Base-by-base conservation (phyloP, 352 stramenopile species). In the Globisporangium sylvaticum region DNA sequence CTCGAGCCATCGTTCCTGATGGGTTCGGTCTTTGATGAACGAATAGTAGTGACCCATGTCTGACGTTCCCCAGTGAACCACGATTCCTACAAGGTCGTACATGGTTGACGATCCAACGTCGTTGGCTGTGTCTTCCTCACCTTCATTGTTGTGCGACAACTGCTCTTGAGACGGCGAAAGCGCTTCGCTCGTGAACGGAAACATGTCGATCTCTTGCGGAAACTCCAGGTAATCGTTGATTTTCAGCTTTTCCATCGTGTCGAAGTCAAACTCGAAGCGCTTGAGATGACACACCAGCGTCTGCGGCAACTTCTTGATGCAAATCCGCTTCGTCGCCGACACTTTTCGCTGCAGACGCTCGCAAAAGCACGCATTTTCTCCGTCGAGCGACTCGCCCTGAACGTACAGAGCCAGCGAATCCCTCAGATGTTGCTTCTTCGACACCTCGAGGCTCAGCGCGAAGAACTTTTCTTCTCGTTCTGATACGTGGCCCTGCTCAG, bases 31-130 rank as follows among this genome's bases (percentile, higher is more conserved):
- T 31, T 92, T 88, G 53, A 98, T 91, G 74, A 96, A 98, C 24
- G 86, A 97, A 70, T 98, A 98, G 69, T 98, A 98, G 79, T 98
- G 95, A 0, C 95, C 95, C 57, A 84, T 96, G 61, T 98, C 90
- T 0, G 89, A 83, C 22, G 90, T 97, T 1, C 95, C 94, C 0
- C 85, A 96, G 71, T 98, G 95, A 4, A 98, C 91, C 20, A 98
- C 90, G 18, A 98, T 81, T 9, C 94, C 94, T 6, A 90, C 82
- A 7, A 98, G 83, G 24, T 97, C 82, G 66, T 98, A 98, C 77
- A 94, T 76, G 5, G 54, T 64, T 46, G 60, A 55, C 14, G 34
- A 25, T 12, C 44, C 34, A 3, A 68, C 20, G 18, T 24, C 9
- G 29, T 20, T 52, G 27, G 44, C 62, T 25, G 31, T 22, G 29